Percentiles rank a stretch among this genome's conserved stretches.
Conservation (phyloP, 305 asterid species). For the Solanum hybrid region DNA sequence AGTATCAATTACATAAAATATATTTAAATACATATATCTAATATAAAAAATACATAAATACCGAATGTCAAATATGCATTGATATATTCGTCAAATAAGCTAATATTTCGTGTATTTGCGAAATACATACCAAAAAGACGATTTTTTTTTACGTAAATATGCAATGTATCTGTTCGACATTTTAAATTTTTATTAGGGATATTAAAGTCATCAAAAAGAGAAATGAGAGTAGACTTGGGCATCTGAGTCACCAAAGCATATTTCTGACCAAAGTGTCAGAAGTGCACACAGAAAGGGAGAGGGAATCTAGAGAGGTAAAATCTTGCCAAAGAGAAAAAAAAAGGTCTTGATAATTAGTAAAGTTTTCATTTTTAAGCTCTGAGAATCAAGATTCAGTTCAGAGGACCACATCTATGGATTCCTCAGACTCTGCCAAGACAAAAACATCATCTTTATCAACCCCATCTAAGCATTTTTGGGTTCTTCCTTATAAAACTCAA, state of each 20-base stretch:
- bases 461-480: conserved; percentile 52
- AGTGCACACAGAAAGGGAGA: background rate
- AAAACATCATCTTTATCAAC: background rate
- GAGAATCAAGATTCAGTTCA: background rate
- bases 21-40: no score
- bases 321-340: background rate
- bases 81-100: background rate
- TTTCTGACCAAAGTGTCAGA: background rate
- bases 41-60: no score
- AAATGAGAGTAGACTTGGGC: background rate
- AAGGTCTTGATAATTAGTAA: background rate
- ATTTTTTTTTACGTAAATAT: background rate
- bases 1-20: no score
- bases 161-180: background rate
- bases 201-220: background rate
- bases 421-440: background rate
- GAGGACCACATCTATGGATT: conserved; percentile 7
- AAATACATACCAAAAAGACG: background rate
- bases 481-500: conserved; percentile 67
- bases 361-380: background rate
- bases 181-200: background rate
- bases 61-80: background rate
- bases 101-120: background rate
- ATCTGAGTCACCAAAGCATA: background rate
- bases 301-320: background rate